Conservation (phyloP, 495 filamentous ascomycete genomes). For the Aspergillus carlsbadensis region DNA sequence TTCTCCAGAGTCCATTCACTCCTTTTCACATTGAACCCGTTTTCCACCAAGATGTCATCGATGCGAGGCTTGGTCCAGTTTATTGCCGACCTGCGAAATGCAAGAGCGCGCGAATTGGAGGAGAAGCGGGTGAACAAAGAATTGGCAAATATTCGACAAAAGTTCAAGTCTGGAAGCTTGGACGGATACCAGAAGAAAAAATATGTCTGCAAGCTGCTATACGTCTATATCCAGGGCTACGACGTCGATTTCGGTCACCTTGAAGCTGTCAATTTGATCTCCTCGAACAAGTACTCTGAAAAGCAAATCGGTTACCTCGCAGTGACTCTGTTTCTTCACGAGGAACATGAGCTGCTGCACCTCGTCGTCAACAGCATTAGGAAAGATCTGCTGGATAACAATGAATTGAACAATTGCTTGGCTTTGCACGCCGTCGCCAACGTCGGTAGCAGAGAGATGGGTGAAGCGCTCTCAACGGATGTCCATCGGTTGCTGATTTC, state of each 20-base stretch:
- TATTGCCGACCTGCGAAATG: constrained; percentile 95
- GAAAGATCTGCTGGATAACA: constrained; percentile 91
- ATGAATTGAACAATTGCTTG: constrained; percentile 95
- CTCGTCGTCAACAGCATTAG: constrained; percentile 97
- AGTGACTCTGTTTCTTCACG: constrained; percentile 95
- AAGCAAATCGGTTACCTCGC: constrained; percentile 99
- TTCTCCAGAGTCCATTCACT: background rate
- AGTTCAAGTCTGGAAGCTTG: constrained; percentile 74
- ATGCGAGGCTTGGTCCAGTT: constrained; percentile 95
- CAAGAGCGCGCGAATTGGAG: constrained; percentile 90
- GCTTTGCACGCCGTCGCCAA: constrained; percentile 99
- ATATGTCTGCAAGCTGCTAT: constrained; percentile 99
- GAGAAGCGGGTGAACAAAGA: constrained; percentile 99
- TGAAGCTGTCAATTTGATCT: constrained; percentile 96
- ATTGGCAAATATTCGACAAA: constrained; percentile 90
- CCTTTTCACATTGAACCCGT: background rate
- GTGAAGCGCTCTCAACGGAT: constrained; percentile 87
- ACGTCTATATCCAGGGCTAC: constrained; percentile 99
- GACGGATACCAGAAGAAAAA: constrained; percentile 99
- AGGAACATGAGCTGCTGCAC: constrained; percentile 93
- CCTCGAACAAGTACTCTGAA: constrained; percentile 95
- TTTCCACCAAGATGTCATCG: constrained; percentile 51
- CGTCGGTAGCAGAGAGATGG: constrained; percentile 95
- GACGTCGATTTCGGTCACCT: constrained; percentile 99
- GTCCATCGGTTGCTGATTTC: constrained; percentile 95